Evolutionary conservation across 495 filamentous ascomycete species (phyloP), one percentile per base, ranked within the genome.

Genomic region (Penicillium angulare): DNA sequence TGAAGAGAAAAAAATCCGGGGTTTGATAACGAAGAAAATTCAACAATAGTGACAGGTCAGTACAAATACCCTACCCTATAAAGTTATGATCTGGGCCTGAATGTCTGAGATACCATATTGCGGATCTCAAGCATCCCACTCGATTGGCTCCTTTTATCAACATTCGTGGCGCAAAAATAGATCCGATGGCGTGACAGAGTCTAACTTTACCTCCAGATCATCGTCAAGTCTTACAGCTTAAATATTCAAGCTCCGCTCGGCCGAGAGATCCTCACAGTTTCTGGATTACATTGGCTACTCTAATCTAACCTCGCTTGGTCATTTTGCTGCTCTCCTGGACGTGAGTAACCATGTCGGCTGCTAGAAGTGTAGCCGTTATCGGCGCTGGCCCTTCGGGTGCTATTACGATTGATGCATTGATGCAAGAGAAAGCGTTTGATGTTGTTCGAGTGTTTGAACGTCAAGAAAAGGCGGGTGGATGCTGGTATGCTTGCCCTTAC

Each of bases 391-490:
- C 81, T 8, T 68, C 80, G 0, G 81, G 81, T 8, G 80, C 79
- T 43, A 83, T 84, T 59, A 61, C 81, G 0, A 67, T 82, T 3
- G 78, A 84, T 69, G 80, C 81, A 0, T 59, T 85, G 31, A 71
- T 72, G 17, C 71, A 80, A 52, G 82, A 85, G 53, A 67, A 78
- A 46, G 56, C 64, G 0, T 85, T 84, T 52, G 74, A 82, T 43
- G 50, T 69, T 6, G 78, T 84, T 42, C 74, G 79, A 18, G 80
- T 83, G 1, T 85, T 84, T 61, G 82, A 85, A 55, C 57, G 81
- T 24, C 73, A 80, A 27, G 79, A 82, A 50, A 73, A 67, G 18
- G 69, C 78, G 7, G 82, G 82, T 27, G 82, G 82, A 50, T 78
- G 74, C 57, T 84, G 81, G 82, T 82, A 68, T 49, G 71, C 59